Percentiles rank a stretch among this genome's conserved stretches.
Conservation (phyloP, 2,329 filamentous ascomycete species). For the Lecanicillium sp. region DNA sequence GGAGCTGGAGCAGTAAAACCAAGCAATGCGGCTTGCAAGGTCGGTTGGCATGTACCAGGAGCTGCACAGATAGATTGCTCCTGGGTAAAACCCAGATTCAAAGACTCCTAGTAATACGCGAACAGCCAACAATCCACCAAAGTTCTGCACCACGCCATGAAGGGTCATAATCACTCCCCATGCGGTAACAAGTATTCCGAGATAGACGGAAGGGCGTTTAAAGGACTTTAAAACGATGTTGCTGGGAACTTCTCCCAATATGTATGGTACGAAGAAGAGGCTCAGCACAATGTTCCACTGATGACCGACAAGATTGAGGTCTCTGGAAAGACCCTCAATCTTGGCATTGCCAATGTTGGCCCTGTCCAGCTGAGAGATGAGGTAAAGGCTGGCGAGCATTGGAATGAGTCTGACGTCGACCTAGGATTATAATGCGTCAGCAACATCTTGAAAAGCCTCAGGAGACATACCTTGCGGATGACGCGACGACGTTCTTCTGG, state of each 20-base stretch:
- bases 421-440: no score
- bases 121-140: conserved; percentile 17
- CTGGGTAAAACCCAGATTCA: conserved; percentile 26
- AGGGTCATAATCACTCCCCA: conserved; percentile 23
- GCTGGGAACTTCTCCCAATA: conserved; percentile 52
- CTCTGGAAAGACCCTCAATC: conserved; percentile 29
- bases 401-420: conserved; percentile 19
- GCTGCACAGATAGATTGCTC: conserved; percentile 18
- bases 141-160: conserved; percentile 18
- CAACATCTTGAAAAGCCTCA: neutral
- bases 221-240: conserved; percentile 58
- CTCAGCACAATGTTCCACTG: conserved; percentile 49
- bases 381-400: conserved; percentile 48
- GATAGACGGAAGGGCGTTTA: conserved; percentile 50
- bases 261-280: conserved; percentile 52
- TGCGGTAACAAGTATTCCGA: conserved; percentile 54
- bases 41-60: conserved; percentile 22
- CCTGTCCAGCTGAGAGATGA: conserved; percentile 48
- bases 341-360: conserved; percentile 46
- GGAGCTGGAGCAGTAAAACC: conserved; percentile 17
- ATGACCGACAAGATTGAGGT: conserved; percentile 37
- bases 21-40: conserved; percentile 17
- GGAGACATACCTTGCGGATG: conserved; percentile 15
- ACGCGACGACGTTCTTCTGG: conserved; percentile 15
- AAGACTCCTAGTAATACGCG: conserved; percentile 21